Base-by-base conservation (phyloP, 2,329 filamentous ascomycete species). In the Emergomyces orientalis region DNA sequence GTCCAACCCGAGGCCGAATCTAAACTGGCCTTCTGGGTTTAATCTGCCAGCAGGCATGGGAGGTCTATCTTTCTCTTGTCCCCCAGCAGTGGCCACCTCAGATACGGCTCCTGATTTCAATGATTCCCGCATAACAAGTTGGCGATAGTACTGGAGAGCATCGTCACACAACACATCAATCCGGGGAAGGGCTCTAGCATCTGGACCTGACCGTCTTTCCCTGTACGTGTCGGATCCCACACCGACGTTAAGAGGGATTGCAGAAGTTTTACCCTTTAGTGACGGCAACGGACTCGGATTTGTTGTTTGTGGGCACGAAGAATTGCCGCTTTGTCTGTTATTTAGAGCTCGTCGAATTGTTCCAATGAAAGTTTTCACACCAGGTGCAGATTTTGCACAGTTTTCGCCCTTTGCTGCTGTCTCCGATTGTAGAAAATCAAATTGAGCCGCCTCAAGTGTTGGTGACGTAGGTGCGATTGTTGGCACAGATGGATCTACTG, bases 351-450 rank as follows among this genome's bases (percentile, higher is more conserved):
- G 86, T 22, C 91, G 88, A 45, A 97, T 89, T 65, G 89, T 93
- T 7, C 91, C 89, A 59, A 99, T 82, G 0, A 97, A 83, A 68
- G 87, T 94, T 74, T 88, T 92, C 82, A 97, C 90, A 2, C 89
- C 90, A 39, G 88, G 88, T 9, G 73, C 67, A 37, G 68, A 59
- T 47, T 69, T 65, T 59, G 49, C 37, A 2, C 69, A 66, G 39
- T 69, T 73, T 56, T 71, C 66, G 39, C 47, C 52, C 27, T 62
- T 57, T 22, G 32, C 51, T 25, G 51, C 13, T 22, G 62, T 47
- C 22, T 60, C 62, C 41, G 34, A 25, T 30, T 32, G 52, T 25
- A 66, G 62, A 59, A 67, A 65, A 11, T 67, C 69, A 7, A 69
- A 66, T 25, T 71, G 70, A 32, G 71, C 65, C n/a, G 72, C 68